Conservation (phyloP, 169 alveolate genomes). For the Neospora caninum region DNA sequence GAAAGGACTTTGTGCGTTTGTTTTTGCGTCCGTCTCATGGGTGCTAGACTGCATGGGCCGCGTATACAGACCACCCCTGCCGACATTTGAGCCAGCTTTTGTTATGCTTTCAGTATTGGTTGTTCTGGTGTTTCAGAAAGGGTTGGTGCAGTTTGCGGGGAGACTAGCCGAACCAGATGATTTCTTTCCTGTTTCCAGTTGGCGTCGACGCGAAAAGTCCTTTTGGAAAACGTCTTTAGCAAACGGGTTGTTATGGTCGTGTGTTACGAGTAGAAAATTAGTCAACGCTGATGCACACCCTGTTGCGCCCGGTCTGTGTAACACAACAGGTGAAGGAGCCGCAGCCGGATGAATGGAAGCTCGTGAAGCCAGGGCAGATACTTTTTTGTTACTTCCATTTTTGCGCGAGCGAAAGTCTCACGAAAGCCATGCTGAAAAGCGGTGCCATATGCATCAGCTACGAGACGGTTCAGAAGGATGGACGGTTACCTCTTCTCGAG, state of each 20-base stretch:
- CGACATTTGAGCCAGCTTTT: too few species aligned
- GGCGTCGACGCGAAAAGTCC: too few species aligned
- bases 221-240: not conserved
- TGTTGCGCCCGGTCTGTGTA: not conserved
- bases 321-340: constrained; percentile 68
- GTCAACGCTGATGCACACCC: not conserved
- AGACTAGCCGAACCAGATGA: too few species aligned
- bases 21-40: too few species aligned
- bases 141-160: too few species aligned
- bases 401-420: constrained; percentile 40
- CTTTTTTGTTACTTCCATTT: constrained; percentile 63
- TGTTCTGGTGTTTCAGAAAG: too few species aligned
- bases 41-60: too few species aligned
- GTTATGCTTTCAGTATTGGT: too few species aligned
- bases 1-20: too few species aligned
- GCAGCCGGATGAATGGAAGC: constrained; percentile 37
- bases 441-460: constrained; percentile 53
- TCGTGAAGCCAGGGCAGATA: constrained; percentile 44
- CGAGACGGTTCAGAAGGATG: constrained; percentile 57
- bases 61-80: too few species aligned
- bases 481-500: constrained; percentile 49
- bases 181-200: too few species aligned
- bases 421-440: constrained; percentile 56
- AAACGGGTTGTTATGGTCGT: not conserved
- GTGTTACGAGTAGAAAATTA: not conserved